Evolutionary conservation across 768 basidiomycete genomes (phyloP), one percentile per base, ranked within the genome.

Genomic region (Leccinum fibrillosum): DNA sequence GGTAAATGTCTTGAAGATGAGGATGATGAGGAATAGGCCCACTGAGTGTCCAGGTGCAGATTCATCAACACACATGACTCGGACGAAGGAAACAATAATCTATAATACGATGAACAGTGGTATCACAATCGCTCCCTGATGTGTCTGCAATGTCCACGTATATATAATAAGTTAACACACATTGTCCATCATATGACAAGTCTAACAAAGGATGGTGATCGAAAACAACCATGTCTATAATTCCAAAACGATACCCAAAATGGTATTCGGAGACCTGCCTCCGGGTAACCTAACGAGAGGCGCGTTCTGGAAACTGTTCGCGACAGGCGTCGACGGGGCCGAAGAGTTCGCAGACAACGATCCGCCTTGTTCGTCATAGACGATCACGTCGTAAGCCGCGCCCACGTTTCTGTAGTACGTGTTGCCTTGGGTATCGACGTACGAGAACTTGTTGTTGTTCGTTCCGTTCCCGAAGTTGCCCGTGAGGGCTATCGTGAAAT

Each of bases 91-190:
- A 53, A 50, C n/a, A 54, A 30, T 9, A 12, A 35, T 53, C 80
- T 92, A 63, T 35, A 2, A 35, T 68, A 95, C 94, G 54, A 95
- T 80, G 69, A 97, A 90, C 65, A 97, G 95, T 19, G 94, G 94
- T 75, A 93, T 86, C 26, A 97, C 95, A 59, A 98, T 94, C 6
- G 95, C 91, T 15, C 35, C 37, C n/a, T 15, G 55, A 34, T 56
- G 19, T 59, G 4, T 39, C 21, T 45, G 10, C 52, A 19, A 57
- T 59, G 44, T 65, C 35, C 32, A 58, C 58, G 44, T 55, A 54
- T 65, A 58, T 45, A 42, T 53, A 54, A 58, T 45, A 19, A 42
- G 4, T 42, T 42, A 42, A n/a, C 9, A 56, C 15, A 21, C 32
- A 32, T 25, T 56, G 49, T 57, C 54, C 25, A 52, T 53, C 25